A percentile compares a stretch with the other conserved stretches of the same genome.
phyloP scores from a whole-genome alignment of 2,329 filamentous ascomycete genomes.

The Nannizziopsis barbatae region DNA sequence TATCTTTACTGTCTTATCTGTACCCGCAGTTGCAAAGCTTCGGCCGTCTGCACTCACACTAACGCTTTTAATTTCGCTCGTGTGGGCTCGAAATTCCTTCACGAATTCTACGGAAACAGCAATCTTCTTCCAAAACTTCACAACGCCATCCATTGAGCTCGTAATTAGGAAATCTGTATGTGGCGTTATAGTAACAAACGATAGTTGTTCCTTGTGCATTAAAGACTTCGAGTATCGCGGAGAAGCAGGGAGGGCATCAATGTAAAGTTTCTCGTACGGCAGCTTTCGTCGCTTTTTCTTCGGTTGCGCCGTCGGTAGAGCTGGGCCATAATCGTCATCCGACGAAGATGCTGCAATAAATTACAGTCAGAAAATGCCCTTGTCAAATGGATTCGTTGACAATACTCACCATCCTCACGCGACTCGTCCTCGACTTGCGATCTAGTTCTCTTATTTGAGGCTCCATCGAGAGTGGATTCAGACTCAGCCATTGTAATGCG shows the following conservation, averaged over 20 bases:
- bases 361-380: neutral
- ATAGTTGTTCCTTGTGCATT: constrained; percentile 95
- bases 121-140: constrained; percentile 99
- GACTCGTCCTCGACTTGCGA: constrained; percentile 43
- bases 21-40: constrained; percentile 81
- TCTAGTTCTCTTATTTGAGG: constrained; percentile 46
- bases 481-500: constrained; percentile 22
- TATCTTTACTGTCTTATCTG: constrained; percentile 39
- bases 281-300: constrained; percentile 88
- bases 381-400: constrained; percentile 19
- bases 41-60: constrained; percentile 81
- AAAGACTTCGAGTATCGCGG: constrained; percentile 83
- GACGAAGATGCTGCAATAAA: constrained; percentile 53
- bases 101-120: constrained; percentile 88
- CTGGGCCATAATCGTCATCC: constrained; percentile 86
- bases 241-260: constrained; percentile 74
- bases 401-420: constrained; percentile 12
- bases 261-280: constrained; percentile 88
- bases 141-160: constrained; percentile 83
- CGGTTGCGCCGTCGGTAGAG: constrained; percentile 67
- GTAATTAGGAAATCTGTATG: constrained; percentile 92
- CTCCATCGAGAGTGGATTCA: constrained; percentile 18
- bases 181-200: constrained; percentile 78
- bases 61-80: constrained; percentile 70
- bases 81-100: constrained; percentile 91